These are phyloP conservation scores for Phanerochaete carnosa DNA, from an alignment of 768 basidiomycete genomes.

Conservation along the genomic window DNA sequence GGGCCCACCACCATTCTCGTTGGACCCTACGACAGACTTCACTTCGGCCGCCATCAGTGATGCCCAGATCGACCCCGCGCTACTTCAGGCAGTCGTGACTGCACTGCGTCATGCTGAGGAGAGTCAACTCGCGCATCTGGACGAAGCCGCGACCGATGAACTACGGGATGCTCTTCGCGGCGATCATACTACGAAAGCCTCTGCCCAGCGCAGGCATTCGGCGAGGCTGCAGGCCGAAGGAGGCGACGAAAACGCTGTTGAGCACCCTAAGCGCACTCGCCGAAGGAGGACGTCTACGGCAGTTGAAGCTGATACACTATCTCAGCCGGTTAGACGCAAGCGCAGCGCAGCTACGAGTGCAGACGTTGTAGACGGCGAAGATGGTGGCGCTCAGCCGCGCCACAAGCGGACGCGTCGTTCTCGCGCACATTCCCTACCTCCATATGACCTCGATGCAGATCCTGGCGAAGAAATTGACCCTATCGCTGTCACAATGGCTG, in stretches of 20 bases:
- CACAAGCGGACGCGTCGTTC: conserved; percentile 23
- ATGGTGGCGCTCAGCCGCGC: conserved; percentile 13
- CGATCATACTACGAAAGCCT: neutral
- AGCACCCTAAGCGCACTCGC: neutral
- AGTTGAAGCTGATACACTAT: neutral
- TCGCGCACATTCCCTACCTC: conserved; percentile 49
- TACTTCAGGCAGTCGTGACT: conserved; percentile 15
- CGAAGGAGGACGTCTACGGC: neutral
- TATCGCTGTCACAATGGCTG: conserved; percentile 80
- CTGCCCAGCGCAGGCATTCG: neutral
- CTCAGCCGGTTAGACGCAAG: neutral
- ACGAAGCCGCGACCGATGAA: neutral
- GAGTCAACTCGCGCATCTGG: neutral
- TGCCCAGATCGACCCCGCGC: conserved; percentile 15
- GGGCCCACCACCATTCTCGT: neutral
- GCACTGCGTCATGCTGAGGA: conserved; percentile 9
- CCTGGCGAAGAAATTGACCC: conserved; percentile 80
- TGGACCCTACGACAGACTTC: neutral
- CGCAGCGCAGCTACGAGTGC: neutral
- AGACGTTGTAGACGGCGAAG: neutral
- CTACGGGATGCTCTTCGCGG: neutral
- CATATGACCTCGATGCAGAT: conserved; percentile 55
- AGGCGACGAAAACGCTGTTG: neutral
- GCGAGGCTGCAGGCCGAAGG: neutral
- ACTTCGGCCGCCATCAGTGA: conserved; percentile 3